A percentile compares a stretch with the other conserved stretches of the same genome.
phyloP scores from a whole-genome alignment of 495 filamentous ascomycete species.

The Pseudomonodictys pantanalensis region DNA sequence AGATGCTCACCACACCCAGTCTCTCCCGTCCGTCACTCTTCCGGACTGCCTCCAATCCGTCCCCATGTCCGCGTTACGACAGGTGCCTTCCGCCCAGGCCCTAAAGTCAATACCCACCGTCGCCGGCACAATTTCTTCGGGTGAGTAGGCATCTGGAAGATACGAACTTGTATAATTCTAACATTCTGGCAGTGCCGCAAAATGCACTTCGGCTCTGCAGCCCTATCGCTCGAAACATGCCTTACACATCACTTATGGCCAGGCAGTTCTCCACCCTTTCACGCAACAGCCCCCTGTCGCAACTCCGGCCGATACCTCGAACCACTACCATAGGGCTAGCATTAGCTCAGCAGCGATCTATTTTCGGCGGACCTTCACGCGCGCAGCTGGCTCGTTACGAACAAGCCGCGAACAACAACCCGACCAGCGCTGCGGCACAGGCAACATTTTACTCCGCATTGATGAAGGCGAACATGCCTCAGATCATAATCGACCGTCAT shows the following conservation, averaged over 20 bases:
- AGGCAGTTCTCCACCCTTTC: slow-evolving; percentile 31
- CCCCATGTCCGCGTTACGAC: slow-evolving; percentile 18
- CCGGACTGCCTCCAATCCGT: slow-evolving; percentile 23
- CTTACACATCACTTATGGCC: slow-evolving; percentile 7
- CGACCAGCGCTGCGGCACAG: slow-evolving; percentile 78
- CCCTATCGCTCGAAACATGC: slow-evolving; percentile 25
- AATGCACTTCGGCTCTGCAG: slow-evolving; percentile 30
- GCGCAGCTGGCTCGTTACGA: slow-evolving; percentile 69
- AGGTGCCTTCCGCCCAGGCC: slow-evolving; percentile 11
- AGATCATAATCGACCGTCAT: slow-evolving; percentile 85
- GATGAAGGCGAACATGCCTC: slow-evolving; percentile 86
- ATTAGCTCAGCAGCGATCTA: slow-evolving; percentile 41
- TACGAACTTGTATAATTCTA: background rate
- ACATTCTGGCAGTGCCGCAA: slow-evolving; percentile 10
- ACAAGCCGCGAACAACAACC: slow-evolving; percentile 86
- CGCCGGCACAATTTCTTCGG: slow-evolving; percentile 17
- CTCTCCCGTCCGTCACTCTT: slow-evolving; percentile 2
- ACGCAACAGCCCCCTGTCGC: slow-evolving; percentile 11
- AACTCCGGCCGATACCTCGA: slow-evolving; percentile 21
- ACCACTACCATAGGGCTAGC: slow-evolving; percentile 20
- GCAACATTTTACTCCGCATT: slow-evolving; percentile 90
- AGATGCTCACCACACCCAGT: background rate
- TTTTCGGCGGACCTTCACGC: slow-evolving; percentile 55
- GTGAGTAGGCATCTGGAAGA: slow-evolving; percentile 6
- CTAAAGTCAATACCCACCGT: slow-evolving; percentile 21